Percentiles rank a stretch among this genome's conserved stretches.
Evolutionary conservation across 306 rosid species (phyloP).

Genomic region (Luffa acutangula): DNA sequence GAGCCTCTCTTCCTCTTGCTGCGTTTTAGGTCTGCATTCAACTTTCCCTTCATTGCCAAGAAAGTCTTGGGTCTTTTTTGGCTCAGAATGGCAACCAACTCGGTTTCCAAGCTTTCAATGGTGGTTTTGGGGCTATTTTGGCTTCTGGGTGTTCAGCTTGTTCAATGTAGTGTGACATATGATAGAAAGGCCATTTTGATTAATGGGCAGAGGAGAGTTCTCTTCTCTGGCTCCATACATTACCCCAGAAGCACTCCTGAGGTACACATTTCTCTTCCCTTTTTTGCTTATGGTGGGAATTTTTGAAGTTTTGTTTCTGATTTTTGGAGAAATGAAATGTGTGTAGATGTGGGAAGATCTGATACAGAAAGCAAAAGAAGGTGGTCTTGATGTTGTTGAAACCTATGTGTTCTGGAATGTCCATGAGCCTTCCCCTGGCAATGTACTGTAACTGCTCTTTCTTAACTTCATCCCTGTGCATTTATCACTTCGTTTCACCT

Average conservation of each 20-base stretch:
- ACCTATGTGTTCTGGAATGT: conserved; percentile 96
- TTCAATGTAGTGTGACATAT: conserved; percentile 63
- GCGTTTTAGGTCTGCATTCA: not conserved
- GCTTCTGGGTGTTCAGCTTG: conserved; percentile 30
- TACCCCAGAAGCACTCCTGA: conserved; percentile 99
- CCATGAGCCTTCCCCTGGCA: conserved; percentile 93
- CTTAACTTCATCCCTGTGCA: not conserved
- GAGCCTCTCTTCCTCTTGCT: not conserved
- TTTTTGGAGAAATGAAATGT: conserved; percentile 8
- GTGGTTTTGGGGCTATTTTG: conserved; percentile 33
- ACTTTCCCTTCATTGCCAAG: not conserved
- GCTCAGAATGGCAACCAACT: conserved; percentile 39
- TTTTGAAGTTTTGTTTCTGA: not conserved
- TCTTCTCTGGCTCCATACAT: conserved; percentile 93
- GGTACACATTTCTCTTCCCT: conserved; percentile 27
- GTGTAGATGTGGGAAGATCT: conserved; percentile 97
- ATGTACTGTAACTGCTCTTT: conserved; percentile 31
- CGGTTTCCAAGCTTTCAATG: conserved; percentile 36
- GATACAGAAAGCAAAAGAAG: conserved; percentile 88
- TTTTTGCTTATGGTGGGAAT: not conserved
- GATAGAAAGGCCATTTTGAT: conserved; percentile 83
- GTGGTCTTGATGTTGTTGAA: conserved; percentile 86
- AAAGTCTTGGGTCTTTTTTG: not conserved
- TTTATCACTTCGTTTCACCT: not conserved
- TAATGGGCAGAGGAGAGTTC: conserved; percentile 89